These are phyloP conservation scores for Penicillium sp. DNA, from an alignment of 2,329 filamentous ascomycete genomes.

Conservation along the genomic window DNA sequence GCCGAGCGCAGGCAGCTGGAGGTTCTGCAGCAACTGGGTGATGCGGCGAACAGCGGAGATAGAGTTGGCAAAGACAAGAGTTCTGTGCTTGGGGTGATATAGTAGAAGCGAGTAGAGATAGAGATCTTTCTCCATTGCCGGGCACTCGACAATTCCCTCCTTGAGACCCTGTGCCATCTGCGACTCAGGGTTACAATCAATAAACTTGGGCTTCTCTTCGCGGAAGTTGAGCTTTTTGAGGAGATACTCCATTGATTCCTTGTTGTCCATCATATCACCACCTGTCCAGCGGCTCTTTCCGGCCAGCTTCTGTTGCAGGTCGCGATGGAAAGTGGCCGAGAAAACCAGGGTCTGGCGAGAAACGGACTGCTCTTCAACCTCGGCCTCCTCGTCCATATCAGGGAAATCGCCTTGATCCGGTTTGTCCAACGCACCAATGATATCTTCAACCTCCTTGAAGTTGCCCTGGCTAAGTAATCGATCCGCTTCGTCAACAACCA, in stretches of 20 bases:
- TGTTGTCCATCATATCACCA: constrained; percentile 68
- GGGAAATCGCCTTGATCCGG: constrained; percentile 49
- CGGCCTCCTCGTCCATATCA: constrained; percentile 31
- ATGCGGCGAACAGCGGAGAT: constrained; percentile 90
- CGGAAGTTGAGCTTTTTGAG: constrained; percentile 87
- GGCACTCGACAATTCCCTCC: constrained; percentile 91
- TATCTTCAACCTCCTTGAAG: constrained; percentile 92
- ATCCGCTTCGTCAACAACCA: constrained; percentile 95
- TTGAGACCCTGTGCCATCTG: constrained; percentile 87
- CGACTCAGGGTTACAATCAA: constrained; percentile 86
- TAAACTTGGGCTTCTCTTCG: constrained; percentile 81
- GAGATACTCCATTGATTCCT: constrained; percentile 89
- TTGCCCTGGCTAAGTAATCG: constrained; percentile 88
- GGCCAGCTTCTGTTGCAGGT: constrained; percentile 85
- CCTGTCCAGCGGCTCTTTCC: constrained; percentile 68
- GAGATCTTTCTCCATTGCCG: constrained; percentile 93
- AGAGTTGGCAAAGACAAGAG: constrained; percentile 92
- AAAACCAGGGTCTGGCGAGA: constrained; percentile 88
- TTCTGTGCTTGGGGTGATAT: constrained; percentile 78
- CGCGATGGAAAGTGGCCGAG: constrained; percentile 93
- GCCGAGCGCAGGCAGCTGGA: constrained; percentile 74
- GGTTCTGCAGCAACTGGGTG: constrained; percentile 79
- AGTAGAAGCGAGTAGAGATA: constrained; percentile 89
- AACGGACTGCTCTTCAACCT: constrained; percentile 51
- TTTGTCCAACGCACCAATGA: constrained; percentile 78